Evolutionary conservation across 371 early-diverging fungal genomes (phyloP).

Genomic region (Choanephora cucurbitarum): DNA sequence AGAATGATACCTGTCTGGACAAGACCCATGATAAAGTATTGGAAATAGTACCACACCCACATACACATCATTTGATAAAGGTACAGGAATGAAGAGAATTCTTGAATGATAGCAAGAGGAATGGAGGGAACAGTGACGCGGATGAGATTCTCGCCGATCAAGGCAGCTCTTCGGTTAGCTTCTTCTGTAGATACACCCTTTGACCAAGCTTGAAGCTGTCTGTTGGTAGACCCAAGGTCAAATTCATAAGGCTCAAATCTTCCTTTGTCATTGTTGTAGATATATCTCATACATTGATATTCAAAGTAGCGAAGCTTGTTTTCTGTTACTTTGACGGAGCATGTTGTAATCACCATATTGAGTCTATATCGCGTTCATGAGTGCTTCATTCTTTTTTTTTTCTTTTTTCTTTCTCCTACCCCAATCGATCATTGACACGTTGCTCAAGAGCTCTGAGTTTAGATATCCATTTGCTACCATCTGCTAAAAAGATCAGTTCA

Average conservation of each 20-base stretch:
- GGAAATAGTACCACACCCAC: slow-evolving; percentile 70
- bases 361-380: slow-evolving; percentile 18
- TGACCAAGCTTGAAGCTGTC: slow-evolving; percentile 46
- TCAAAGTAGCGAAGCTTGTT: slow-evolving; percentile 64
- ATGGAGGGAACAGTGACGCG: slow-evolving; percentile 54
- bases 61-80: slow-evolving; percentile 74
- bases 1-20: slow-evolving; percentile 69
- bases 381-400: background rate
- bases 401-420: slow-evolving; percentile 11
- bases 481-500: slow-evolving; percentile 53
- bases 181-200: slow-evolving; percentile 54
- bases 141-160: slow-evolving; percentile 69
- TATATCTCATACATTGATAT: slow-evolving; percentile 75
- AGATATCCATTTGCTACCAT: slow-evolving; percentile 37
- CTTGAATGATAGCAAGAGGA: slow-evolving; percentile 51
- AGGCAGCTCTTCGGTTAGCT: slow-evolving; percentile 51
- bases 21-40: slow-evolving; percentile 70
- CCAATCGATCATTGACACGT: slow-evolving; percentile 12
- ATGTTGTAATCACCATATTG: slow-evolving; percentile 46
- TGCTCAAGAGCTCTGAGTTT: slow-evolving; percentile 35
- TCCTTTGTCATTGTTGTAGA: slow-evolving; percentile 46
- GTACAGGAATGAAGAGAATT: slow-evolving; percentile 70
- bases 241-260: slow-evolving; percentile 58
- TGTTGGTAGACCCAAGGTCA: slow-evolving; percentile 53
- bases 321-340: slow-evolving; percentile 40